Percentiles rank a stretch among this genome's conserved stretches.
Conservation (phyloP, 345 rosid genomes). For the Populus nigra region DNA sequence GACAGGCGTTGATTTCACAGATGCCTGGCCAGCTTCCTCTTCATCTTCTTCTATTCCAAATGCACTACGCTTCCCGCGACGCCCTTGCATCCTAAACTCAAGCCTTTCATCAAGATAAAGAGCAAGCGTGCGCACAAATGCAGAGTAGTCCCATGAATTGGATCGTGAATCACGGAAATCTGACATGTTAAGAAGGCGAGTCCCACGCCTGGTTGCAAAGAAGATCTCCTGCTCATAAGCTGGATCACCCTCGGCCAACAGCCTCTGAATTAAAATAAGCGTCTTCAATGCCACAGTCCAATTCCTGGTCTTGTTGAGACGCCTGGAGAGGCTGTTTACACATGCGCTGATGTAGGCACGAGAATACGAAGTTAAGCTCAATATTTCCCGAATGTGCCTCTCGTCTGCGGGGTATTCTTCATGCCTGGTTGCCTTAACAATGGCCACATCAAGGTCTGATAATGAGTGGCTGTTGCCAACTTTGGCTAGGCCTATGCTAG, state of each 20-base stretch:
- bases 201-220: slow-evolving; percentile 83
- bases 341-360: slow-evolving; percentile 53
- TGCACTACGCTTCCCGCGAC: slow-evolving; percentile 51
- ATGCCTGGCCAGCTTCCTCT: slow-evolving; percentile 20
- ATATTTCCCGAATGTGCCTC: slow-evolving; percentile 63
- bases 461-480: slow-evolving; percentile 62
- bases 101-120: slow-evolving; percentile 74
- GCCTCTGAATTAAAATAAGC: slow-evolving; percentile 59
- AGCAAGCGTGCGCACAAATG: slow-evolving; percentile 75
- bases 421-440: slow-evolving; percentile 85
- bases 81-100: slow-evolving; percentile 64
- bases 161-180: slow-evolving; percentile 71
- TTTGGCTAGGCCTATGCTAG: slow-evolving; percentile 85
- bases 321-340: slow-evolving; percentile 51
- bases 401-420: slow-evolving; percentile 87
- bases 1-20: slow-evolving; percentile 41
- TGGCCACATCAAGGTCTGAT: slow-evolving; percentile 77
- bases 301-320: slow-evolving; percentile 75
- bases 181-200: slow-evolving; percentile 73
- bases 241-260: slow-evolving; percentile 62
- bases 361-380: slow-evolving; percentile 68
- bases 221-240: slow-evolving; percentile 84
- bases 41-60: slow-evolving; percentile 48
- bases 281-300: slow-evolving; percentile 93
- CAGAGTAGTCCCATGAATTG: slow-evolving; percentile 76